Evolutionary conservation across 768 basidiomycete genomes (phyloP).

Genomic region (Suillus luteus): DNA sequence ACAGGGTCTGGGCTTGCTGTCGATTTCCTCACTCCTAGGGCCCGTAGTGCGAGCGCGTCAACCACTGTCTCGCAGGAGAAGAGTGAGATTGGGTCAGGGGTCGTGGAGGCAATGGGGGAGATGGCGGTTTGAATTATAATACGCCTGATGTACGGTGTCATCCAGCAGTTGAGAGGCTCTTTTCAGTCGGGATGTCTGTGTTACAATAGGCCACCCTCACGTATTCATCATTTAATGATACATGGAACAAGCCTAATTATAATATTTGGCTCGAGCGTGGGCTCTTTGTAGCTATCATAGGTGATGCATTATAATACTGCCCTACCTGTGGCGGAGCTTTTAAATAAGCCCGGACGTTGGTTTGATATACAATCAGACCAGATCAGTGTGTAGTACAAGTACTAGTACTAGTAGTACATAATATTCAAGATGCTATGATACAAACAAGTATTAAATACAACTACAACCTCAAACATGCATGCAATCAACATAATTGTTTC

Average conservation of each 20-base stretch:
- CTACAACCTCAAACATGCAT: too few species aligned
- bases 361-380: too few species aligned
- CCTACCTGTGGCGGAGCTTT: too few species aligned
- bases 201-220: background rate
- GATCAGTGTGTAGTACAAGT: too few species aligned
- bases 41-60: slow-evolving; percentile 2
- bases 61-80: slow-evolving; percentile 1
- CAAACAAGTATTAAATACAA: slow-evolving; percentile 1
- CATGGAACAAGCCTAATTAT: too few species aligned
- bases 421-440: background rate
- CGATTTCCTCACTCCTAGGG: slow-evolving; percentile 1
- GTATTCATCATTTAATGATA: background rate
- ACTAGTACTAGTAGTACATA: background rate
- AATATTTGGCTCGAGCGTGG: too few species aligned
- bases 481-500: background rate
- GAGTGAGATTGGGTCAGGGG: background rate
- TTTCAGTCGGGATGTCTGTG: background rate
- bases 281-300: too few species aligned
- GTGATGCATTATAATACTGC: too few species aligned
- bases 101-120: background rate
- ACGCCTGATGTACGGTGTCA: background rate
- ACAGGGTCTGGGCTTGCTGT: background rate
- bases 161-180: background rate
- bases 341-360: too few species aligned
- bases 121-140: background rate